Evolutionary conservation across 163 green algal species (phyloP).

Genomic region (Dunaliella salina): DNA sequence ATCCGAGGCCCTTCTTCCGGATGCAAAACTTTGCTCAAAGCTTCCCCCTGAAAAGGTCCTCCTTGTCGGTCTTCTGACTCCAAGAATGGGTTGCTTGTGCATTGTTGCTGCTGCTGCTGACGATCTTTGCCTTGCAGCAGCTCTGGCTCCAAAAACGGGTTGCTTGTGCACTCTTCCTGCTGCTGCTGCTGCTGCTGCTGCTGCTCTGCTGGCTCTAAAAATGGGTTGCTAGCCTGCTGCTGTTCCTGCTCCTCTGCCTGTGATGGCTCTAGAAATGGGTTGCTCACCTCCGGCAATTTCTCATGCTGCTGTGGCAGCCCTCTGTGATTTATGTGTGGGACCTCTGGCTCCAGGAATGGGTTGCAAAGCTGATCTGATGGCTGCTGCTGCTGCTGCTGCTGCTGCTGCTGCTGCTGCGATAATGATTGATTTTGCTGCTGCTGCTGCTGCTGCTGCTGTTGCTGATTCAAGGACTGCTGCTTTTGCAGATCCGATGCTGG

Average conservation of each 20-base stretch:
- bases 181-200: not conserved
- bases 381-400: not conserved
- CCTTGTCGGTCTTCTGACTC: too few relatives aligned
- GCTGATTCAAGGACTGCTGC: not conserved
- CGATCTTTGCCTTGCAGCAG: not conserved
- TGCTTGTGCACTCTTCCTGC: too few relatives aligned
- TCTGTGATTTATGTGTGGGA: not conserved
- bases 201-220: not conserved
- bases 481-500: not conserved
- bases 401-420: not conserved
- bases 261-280: not conserved
- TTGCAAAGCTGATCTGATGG: not conserved
- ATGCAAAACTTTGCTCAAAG: too few relatives aligned
- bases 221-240: not conserved
- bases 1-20: too few relatives aligned
- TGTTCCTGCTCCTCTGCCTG: not conserved
- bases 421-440: not conserved
- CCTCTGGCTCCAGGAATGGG: not conserved
- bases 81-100: not conserved
- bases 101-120: not conserved
- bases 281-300: not conserved
- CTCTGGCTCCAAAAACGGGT: not conserved
- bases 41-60: too few relatives aligned
- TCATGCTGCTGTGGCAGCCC: not conserved
- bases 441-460: not conserved